phyloP scores from a whole-genome alignment of 2,329 filamentous ascomycete species.

The Ophiostoma perfectum region DNA sequence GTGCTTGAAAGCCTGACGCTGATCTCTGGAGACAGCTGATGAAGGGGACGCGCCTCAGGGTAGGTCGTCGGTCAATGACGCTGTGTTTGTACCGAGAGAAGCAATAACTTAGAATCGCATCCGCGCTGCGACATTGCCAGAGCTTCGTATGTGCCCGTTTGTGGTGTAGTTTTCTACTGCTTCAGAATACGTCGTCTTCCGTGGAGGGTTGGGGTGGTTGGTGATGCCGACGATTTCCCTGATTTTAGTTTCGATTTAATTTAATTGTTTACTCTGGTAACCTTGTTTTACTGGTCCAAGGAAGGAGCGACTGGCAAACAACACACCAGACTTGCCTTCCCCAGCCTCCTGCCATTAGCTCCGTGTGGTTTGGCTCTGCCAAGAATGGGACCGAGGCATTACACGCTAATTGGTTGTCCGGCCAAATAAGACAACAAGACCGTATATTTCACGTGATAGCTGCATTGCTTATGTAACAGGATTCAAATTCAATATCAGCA shows the following conservation, averaged over 20 bases:
- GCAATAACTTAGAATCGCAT: not conserved
- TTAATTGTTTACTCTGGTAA: slow-evolving; percentile 8
- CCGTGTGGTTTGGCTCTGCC: not conserved
- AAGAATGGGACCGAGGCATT: slow-evolving; percentile 20
- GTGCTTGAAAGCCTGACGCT: too few species aligned
- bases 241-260: slow-evolving; percentile 5
- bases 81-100: not conserved
- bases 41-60: too few species aligned
- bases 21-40: too few species aligned
- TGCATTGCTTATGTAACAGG: not conserved
- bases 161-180: not conserved
- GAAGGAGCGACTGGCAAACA: not conserved
- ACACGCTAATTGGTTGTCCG: slow-evolving; percentile 25
- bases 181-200: too few species aligned
- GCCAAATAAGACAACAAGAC: slow-evolving; percentile 18
- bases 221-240: slow-evolving; percentile 9
- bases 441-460: slow-evolving; percentile 17
- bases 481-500: not conserved
- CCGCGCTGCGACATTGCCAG: slow-evolving; percentile 11
- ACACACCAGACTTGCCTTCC: slow-evolving; percentile 1
- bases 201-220: not conserved
- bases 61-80: not conserved
- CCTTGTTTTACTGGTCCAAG: not conserved
- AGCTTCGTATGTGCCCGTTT: not conserved
- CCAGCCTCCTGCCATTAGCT: slow-evolving; percentile 10